Evolutionary conservation across 2,329 filamentous ascomycete genomes (phyloP).

Genomic region (Pseudogymnoascus sp.): DNA sequence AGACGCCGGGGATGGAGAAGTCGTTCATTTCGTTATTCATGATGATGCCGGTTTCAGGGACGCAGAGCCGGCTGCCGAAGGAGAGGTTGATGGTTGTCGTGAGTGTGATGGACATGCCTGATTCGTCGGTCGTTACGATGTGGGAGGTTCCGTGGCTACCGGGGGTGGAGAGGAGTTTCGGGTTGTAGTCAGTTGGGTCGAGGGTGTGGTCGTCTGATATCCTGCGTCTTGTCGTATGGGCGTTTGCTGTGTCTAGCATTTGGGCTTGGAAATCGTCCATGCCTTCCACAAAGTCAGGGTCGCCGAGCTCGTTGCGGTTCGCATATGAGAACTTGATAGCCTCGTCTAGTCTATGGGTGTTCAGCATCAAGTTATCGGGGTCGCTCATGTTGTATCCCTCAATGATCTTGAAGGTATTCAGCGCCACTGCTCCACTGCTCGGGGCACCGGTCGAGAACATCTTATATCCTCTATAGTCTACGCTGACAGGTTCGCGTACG

Average conservation of each 20-base stretch:
- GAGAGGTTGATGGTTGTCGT: conserved; percentile 85
- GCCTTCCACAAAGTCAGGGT: conserved; percentile 64
- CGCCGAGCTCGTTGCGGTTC: conserved; percentile 68
- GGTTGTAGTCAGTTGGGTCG: conserved; percentile 67
- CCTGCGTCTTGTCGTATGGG: conserved; percentile 49
- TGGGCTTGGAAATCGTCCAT: conserved; percentile 54
- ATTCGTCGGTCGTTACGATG: conserved; percentile 60
- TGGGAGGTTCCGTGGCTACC: conserved; percentile 69
- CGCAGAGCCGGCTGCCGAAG: conserved; percentile 72
- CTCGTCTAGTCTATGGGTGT: conserved; percentile 76
- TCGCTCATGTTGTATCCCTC: conserved; percentile 61
- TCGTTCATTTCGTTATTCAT: conserved; percentile 62
- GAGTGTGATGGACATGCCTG: conserved; percentile 68
- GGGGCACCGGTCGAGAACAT: conserved; percentile 66
- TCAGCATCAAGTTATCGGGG: conserved; percentile 48
- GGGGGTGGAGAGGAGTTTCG: conserved; percentile 54
- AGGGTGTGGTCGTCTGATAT: conserved; percentile 68
- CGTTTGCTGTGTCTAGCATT: conserved; percentile 57
- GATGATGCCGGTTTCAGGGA: conserved; percentile 54
- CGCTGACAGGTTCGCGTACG: conserved; percentile 55
- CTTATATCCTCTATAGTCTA: conserved; percentile 59
- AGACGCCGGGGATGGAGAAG: conserved; percentile 72
- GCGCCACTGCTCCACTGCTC: conserved; percentile 66
- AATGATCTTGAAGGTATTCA: conserved; percentile 65
- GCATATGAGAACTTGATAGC: conserved; percentile 86